Conservation (phyloP, 2,329 filamentous ascomycete genomes). For the Chrysosporium queenslandicum region DNA sequence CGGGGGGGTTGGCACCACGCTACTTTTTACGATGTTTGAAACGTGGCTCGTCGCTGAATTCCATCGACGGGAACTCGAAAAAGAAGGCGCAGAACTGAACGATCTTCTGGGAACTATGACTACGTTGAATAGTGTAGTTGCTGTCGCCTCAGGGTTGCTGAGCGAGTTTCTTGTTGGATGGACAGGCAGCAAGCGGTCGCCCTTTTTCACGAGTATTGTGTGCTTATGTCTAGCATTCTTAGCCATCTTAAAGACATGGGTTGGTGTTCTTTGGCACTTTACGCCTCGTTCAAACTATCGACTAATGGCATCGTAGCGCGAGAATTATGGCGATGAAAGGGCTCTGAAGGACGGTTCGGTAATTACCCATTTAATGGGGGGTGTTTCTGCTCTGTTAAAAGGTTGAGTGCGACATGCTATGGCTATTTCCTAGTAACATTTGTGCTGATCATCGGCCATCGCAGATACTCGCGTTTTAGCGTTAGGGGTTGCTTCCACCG, state of each 20-base stretch:
- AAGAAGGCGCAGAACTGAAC: constrained; percentile 39
- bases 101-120: constrained; percentile 46
- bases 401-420: neutral
- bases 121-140: constrained; percentile 46
- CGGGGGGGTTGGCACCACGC: constrained; percentile 46
- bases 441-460: neutral
- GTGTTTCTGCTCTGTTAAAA: constrained; percentile 8
- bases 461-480: constrained; percentile 42
- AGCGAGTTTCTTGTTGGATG: constrained; percentile 44
- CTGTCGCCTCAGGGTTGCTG: constrained; percentile 45
- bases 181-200: constrained; percentile 43
- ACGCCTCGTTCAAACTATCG: neutral
- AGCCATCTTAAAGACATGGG: constrained; percentile 15
- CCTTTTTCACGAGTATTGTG: constrained; percentile 42
- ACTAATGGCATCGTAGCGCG: constrained; percentile 8
- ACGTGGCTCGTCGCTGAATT: constrained; percentile 54
- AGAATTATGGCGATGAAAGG: constrained; percentile 12
- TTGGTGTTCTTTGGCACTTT: constrained; percentile 3
- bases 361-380: constrained; percentile 8
- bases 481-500: constrained; percentile 40
- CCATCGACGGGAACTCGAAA: constrained; percentile 38
- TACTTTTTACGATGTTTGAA: constrained; percentile 52
- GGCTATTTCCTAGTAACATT: neutral
- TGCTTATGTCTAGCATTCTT: constrained; percentile 15
- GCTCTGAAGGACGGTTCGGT: neutral